Evolutionary conservation across 805 yeast genomes (phyloP), one percentile per base, ranked within the genome.

Genomic region (Ogataea minuta): DNA sequence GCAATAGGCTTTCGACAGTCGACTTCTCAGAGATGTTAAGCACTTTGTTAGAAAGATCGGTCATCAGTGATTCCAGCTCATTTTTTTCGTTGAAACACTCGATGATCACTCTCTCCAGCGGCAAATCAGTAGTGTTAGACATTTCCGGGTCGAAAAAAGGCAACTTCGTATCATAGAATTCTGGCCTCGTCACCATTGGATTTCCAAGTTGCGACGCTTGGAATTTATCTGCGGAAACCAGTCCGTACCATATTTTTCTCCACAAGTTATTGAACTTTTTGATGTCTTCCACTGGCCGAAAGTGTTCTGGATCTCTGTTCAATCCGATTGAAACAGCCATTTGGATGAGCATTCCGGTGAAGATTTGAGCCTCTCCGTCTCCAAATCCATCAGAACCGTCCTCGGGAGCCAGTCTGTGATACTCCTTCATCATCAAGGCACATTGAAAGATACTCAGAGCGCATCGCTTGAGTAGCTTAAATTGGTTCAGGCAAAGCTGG

Each of bases 311-410:
- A 46, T 82, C 89, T 49, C 88, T 67, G 54, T 82, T 81, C 17
- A 82, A 54, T 0, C 89, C 90, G 46, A 81, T 69, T 26, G 81
- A 70, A 38, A 76, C 68, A 0, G 82, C 85, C 83, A 82, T 78
- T 51, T 80, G 86, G 11, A 79, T 60, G 21, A 79, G 64, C 60
- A 77, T 69, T 1, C 81, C 77, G 10, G 73, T 56, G 38, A 74
- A 71, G 6, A 77, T 72, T 49, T 72, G 79, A 2, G 79, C 70
- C 34, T 76, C 77, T 29, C 79, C 81, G 40, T 77, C 81, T 50
- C 76, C 84, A 4, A 66, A 63, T 2, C 73, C 69, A 50, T 76
- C 81, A 20, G 49, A 44, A 27, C 81, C 82, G 52, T 74, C 77
- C 48, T 76, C 81, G 0, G 79, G 80, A 1, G 78, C 71, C 36